Evolutionary conservation across 2,329 filamentous ascomycete species (phyloP).

Genomic region (Penicillium sp.): DNA sequence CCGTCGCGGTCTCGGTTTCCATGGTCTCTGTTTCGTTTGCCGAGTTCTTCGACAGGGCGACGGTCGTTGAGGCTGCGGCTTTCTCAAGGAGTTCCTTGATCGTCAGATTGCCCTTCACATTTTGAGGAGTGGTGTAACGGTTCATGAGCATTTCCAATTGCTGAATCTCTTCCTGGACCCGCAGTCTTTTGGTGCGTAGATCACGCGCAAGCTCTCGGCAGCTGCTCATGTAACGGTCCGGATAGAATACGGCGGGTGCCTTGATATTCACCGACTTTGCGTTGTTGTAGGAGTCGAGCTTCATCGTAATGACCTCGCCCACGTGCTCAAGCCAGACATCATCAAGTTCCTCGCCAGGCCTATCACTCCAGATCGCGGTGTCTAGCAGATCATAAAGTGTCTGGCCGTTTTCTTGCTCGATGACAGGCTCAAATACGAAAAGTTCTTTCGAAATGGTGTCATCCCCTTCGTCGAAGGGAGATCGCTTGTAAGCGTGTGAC

Average conservation of each 20-base stretch:
- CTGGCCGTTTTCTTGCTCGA: constrained; percentile 41
- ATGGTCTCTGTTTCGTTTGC: constrained; percentile 16
- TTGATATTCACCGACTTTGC: constrained; percentile 47
- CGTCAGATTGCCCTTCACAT: constrained; percentile 22
- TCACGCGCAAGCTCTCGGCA: constrained; percentile 51
- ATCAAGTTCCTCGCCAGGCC: constrained; percentile 40
- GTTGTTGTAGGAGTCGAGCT: constrained; percentile 38
- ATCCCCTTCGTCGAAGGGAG: constrained; percentile 30
- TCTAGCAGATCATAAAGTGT: constrained; percentile 59
- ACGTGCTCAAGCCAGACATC: constrained; percentile 51
- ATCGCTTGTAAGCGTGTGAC: constrained; percentile 47
- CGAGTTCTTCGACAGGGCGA: constrained; percentile 27
- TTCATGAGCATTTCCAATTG: constrained; percentile 34
- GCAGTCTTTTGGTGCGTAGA: constrained; percentile 46
- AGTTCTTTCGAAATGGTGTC: constrained; percentile 40
- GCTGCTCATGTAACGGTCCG: constrained; percentile 61
- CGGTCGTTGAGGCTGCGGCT: constrained; percentile 34
- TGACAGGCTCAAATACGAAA: constrained; percentile 40
- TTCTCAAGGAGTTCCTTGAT: constrained; percentile 38
- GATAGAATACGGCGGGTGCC: constrained; percentile 57
- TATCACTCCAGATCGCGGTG: constrained; percentile 51
- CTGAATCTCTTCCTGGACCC: constrained; percentile 35
- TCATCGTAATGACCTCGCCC: constrained; percentile 59
- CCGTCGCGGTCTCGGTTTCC: constrained; percentile 20
- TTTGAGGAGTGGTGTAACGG: constrained; percentile 31